Evolutionary conservation across 2,329 filamentous ascomycete species (phyloP).

Genomic region (Ophiostoma quercus): DNA sequence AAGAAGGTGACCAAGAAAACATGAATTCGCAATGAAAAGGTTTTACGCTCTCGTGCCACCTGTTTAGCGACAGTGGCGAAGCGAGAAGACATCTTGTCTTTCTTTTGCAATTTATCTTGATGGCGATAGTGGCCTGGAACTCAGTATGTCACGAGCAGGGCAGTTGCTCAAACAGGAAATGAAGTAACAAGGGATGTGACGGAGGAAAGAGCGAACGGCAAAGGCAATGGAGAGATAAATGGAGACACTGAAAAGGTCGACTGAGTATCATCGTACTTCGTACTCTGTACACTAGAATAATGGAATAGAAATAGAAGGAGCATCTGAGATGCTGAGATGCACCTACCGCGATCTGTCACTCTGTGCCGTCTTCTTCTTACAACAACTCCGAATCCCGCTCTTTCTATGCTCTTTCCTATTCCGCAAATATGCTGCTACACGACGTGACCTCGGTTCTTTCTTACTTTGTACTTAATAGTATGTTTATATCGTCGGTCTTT

Average conservation of each 20-base stretch:
- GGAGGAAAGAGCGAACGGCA: slow-evolving; percentile 13
- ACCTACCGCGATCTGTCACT: neutral
- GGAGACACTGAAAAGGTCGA: neutral
- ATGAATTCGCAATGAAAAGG: neutral
- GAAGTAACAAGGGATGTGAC: slow-evolving; percentile 15
- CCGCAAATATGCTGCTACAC: neutral
- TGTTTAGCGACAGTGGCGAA: too few relatives aligned
- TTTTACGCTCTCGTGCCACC: neutral
- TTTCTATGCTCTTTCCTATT: slow-evolving; percentile 3
- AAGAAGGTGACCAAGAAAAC: neutral
- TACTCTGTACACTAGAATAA: neutral
- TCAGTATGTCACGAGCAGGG: neutral
- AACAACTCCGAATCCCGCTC: neutral
- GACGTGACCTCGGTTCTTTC: neutral
- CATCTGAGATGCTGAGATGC: slow-evolving; percentile 1
- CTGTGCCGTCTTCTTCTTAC: neutral
- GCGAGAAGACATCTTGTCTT: too few relatives aligned
- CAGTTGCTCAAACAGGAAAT: slow-evolving; percentile 22
- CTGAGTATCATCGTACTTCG: too few relatives aligned
- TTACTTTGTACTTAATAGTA: neutral
- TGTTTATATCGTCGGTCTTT: neutral
- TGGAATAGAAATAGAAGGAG: neutral
- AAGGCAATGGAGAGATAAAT: neutral
- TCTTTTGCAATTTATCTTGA: too few relatives aligned
- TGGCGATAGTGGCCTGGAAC: neutral